phyloP scores from a whole-genome alignment of 257 asterid genomes.

The Capsicum chinense region DNA sequence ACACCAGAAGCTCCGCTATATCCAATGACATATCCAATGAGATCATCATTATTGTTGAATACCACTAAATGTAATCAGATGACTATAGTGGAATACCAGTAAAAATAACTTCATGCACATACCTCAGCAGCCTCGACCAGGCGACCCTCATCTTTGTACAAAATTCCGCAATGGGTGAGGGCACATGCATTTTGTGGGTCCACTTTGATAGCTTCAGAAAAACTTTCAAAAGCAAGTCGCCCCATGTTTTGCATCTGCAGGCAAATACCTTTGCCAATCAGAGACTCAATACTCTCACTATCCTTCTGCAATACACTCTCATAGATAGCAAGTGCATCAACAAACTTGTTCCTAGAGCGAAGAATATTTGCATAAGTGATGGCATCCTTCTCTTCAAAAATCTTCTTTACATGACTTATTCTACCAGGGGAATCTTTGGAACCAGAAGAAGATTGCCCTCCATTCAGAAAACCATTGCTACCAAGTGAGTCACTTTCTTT shows the following conservation, averaged over 20 bases:
- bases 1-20: conserved; percentile 19
- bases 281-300: conserved; percentile 72
- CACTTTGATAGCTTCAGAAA: conserved; percentile 79
- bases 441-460: conserved; percentile 53
- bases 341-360: conserved; percentile 88
- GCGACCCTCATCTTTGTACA: conserved; percentile 91
- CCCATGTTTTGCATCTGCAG: conserved; percentile 91
- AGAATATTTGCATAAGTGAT: conserved; percentile 85
- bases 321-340: conserved; percentile 82
- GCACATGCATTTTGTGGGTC: conserved; percentile 95
- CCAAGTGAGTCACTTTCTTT: conserved; percentile 46
- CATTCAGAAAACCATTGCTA: conserved; percentile 49
- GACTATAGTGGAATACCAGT: neutral
- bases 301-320: conserved; percentile 78
- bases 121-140: conserved; percentile 99
- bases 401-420: conserved; percentile 52
- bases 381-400: conserved; percentile 67
- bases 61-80: conserved; percentile 9
- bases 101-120: conserved; percentile 34
- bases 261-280: conserved; percentile 95
- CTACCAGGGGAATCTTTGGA: conserved; percentile 47
- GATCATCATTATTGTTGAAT: neutral
- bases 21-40: neutral
- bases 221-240: conserved; percentile 82
- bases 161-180: conserved; percentile 85